A percentile compares a stretch with the other conserved stretches of the same genome.
Evolutionary conservation across 768 basidiomycete genomes (phyloP).

Genomic region (Lactifluus hygrophoroides): DNA sequence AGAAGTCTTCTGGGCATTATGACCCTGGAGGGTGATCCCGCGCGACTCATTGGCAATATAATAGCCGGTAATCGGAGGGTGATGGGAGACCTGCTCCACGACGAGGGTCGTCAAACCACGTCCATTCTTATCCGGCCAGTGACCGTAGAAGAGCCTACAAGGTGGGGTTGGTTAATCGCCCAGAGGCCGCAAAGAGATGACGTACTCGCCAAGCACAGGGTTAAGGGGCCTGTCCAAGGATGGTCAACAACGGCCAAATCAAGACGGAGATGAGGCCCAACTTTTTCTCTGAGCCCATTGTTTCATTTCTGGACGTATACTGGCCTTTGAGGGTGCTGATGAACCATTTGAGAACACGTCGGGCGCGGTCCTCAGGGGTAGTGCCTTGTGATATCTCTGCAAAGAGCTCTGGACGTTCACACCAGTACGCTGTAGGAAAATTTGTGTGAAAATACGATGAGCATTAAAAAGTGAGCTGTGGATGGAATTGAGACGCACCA

Average conservation of each 20-base stretch:
- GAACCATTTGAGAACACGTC: constrained; percentile 92
- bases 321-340: constrained; percentile 94
- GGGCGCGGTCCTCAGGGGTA: constrained; percentile 61
- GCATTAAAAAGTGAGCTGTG: neutral
- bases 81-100: constrained; percentile 96
- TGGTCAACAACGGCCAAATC: neutral
- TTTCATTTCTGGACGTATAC: constrained; percentile 90
- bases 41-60: constrained; percentile 75
- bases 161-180: neutral
- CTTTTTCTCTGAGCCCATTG: constrained; percentile 98
- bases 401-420: constrained; percentile 87
- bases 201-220: constrained; percentile 88
- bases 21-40: constrained; percentile 70
- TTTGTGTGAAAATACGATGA: constrained; percentile 1
- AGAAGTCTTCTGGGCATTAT: constrained; percentile 92
- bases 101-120: constrained; percentile 77
- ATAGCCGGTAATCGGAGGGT: constrained; percentile 84
- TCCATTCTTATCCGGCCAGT: constrained; percentile 66
- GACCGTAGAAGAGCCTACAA: constrained; percentile 73
- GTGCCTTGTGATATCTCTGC: constrained; percentile 74
- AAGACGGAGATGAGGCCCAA: constrained; percentile 29
- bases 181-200: constrained; percentile 22
- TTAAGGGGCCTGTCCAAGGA: constrained; percentile 66
- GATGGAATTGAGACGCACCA: constrained; percentile 37
- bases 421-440: constrained; percentile 75